Conservation (phyloP, 2,329 filamentous ascomycete genomes). For the Macroventuria anomochaeta region DNA sequence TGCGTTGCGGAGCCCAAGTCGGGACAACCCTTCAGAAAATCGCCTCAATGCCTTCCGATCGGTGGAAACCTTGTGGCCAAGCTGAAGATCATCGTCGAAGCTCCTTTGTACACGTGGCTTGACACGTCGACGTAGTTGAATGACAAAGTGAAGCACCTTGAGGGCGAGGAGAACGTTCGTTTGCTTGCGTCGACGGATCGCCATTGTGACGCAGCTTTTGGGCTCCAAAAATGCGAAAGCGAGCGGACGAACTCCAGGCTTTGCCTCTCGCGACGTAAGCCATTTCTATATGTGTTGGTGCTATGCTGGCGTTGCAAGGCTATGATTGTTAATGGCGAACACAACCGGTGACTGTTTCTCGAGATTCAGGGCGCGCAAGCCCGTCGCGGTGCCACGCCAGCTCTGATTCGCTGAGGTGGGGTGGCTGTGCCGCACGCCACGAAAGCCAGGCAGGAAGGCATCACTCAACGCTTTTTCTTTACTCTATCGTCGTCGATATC, state of each 20-base stretch:
- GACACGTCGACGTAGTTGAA: slow-evolving; percentile 47
- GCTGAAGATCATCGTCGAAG: slow-evolving; percentile 26
- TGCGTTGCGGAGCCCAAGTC: slow-evolving; percentile 28
- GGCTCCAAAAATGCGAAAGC: slow-evolving; percentile 30
- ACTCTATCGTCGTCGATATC: slow-evolving; percentile 28
- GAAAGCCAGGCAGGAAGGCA: slow-evolving; percentile 10
- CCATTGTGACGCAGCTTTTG: slow-evolving; percentile 38
- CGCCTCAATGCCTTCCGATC: slow-evolving; percentile 36
- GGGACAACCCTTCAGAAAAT: slow-evolving; percentile 36
- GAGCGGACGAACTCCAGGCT: slow-evolving; percentile 28
- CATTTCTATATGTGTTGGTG: slow-evolving; percentile 34
- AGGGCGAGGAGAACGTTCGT: slow-evolving; percentile 46
- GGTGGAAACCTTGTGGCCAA: slow-evolving; percentile 32
- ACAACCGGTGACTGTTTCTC: slow-evolving; percentile 25
- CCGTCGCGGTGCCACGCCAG: slow-evolving; percentile 22
- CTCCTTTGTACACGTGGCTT: slow-evolving; percentile 38
- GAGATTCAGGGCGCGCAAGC: slow-evolving; percentile 20
- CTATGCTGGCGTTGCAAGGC: slow-evolving; percentile 36
- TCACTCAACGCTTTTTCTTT: slow-evolving; percentile 19
- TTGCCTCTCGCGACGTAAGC: slow-evolving; percentile 18
- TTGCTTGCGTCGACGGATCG: slow-evolving; percentile 35
- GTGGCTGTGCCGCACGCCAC: too few species aligned
- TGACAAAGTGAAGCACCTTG: slow-evolving; percentile 49
- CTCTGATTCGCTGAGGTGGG: slow-evolving; percentile 32
- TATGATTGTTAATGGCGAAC: slow-evolving; percentile 34